Evolutionary conservation across 139 green algal genomes (phyloP).

Genomic region (Coelastrella sp.): DNA sequence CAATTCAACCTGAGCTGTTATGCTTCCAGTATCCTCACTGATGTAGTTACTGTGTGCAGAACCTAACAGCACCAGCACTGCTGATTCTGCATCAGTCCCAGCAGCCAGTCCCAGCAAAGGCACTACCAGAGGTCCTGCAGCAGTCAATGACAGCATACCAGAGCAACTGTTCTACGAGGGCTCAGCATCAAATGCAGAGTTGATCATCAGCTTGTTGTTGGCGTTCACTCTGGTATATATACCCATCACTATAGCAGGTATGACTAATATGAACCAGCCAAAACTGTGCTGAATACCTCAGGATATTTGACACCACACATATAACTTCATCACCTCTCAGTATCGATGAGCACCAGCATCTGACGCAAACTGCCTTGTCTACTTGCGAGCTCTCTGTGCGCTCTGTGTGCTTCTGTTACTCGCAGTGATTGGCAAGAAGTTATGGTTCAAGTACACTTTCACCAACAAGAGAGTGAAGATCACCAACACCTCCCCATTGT

Average conservation of each 20-base stretch:
- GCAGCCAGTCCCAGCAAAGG: background rate
- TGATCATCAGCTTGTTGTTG: constrained; percentile 64
- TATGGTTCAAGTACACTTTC: constrained; percentile 70
- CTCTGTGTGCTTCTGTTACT: background rate
- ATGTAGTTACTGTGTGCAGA: background rate
- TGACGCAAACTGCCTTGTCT: background rate
- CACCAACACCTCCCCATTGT: constrained; percentile 62
- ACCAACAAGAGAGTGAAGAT: constrained; percentile 77
- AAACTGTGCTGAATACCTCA: too few relatives aligned
- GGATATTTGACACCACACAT: too few relatives aligned
- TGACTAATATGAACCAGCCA: too few relatives aligned
- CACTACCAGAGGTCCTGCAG: constrained; percentile 25
- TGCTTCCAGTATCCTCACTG: background rate
- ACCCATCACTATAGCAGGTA: constrained; percentile 64
- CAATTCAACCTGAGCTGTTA: too few relatives aligned
- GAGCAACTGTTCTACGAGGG: constrained; percentile 68
- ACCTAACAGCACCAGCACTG: constrained; percentile 1
- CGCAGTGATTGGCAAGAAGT: constrained; percentile 62
- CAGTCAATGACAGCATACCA: constrained; percentile 41
- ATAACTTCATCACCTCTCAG: too few relatives aligned
- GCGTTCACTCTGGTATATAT: constrained; percentile 67
- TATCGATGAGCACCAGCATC: too few relatives aligned
- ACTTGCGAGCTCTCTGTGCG: background rate
- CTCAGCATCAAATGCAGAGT: constrained; percentile 58
- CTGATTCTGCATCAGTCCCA: background rate